Evolutionary conservation across 805 yeast genomes (phyloP).

Genomic region (Sporopachydermia lactativora): DNA sequence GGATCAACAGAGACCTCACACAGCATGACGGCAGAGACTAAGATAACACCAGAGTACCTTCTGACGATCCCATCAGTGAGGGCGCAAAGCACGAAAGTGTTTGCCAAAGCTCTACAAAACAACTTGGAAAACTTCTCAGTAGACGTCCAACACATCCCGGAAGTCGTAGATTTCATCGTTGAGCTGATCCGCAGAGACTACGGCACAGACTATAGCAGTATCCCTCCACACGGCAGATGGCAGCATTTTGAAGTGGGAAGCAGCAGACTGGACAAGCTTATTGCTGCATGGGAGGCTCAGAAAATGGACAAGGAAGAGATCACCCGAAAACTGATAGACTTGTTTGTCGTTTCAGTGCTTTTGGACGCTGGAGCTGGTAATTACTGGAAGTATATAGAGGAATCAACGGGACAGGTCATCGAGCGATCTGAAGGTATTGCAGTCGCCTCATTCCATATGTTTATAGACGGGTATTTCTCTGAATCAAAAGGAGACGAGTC

Average conservation of each 20-base stretch:
- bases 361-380: conserved; percentile 62
- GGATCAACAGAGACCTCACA: no score
- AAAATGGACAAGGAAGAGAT: conserved; percentile 26
- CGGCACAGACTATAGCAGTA: conserved; percentile 26
- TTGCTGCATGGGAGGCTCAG: conserved; percentile 14
- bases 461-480: conserved; percentile 33
- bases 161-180: conserved; percentile 31
- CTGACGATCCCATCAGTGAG: conserved; percentile 42
- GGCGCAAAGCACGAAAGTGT: conserved; percentile 32
- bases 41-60: conserved; percentile 18
- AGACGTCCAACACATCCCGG: conserved; percentile 26
- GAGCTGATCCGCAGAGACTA: conserved; percentile 32
- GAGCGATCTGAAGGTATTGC: conserved; percentile 52
- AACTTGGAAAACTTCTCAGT: conserved; percentile 30
- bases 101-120: conserved; percentile 23
- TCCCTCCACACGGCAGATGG: conserved; percentile 59
- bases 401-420: conserved; percentile 17
- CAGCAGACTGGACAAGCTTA: conserved; percentile 30
- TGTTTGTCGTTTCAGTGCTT: conserved; percentile 45
- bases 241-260: conserved; percentile 46
- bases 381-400: conserved; percentile 35
- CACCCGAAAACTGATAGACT: conserved; percentile 39
- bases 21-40: no score
- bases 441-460: conserved; percentile 43
- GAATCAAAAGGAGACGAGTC: conserved; percentile 13